Evolutionary conservation across 2,329 filamentous ascomycete species (phyloP).

Genomic region (Colletotrichum sp.): DNA sequence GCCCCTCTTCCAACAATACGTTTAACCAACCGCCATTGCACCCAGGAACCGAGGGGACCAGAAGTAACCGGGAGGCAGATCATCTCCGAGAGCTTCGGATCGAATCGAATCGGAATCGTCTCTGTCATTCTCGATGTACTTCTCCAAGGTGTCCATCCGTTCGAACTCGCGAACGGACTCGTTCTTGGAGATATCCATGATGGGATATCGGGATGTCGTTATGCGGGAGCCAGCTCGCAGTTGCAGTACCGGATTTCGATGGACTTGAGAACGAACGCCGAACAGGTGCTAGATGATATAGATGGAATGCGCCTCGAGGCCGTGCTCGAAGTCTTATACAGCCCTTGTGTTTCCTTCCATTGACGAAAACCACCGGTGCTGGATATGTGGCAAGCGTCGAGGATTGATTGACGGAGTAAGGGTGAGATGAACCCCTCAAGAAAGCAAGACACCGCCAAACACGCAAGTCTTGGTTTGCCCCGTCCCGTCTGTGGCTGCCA

Average conservation of each 20-base stretch:
- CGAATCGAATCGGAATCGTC: slow-evolving; percentile 37
- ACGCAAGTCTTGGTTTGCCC: background rate
- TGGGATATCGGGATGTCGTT: background rate
- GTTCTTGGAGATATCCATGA: slow-evolving; percentile 24
- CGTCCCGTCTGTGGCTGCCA: background rate
- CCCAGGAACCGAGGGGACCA: slow-evolving; percentile 38
- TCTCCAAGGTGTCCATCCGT: background rate
- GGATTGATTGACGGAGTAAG: background rate
- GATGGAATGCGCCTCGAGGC: background rate
- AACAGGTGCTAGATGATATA: background rate
- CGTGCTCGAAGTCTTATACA: slow-evolving; percentile 7
- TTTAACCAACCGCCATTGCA: slow-evolving; percentile 30
- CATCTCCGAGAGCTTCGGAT: slow-evolving; percentile 36
- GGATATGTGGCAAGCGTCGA: background rate
- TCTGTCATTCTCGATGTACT: slow-evolving; percentile 18
- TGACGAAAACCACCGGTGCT: background rate
- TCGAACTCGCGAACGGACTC: slow-evolving; percentile 19
- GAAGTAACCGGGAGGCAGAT: slow-evolving; percentile 41
- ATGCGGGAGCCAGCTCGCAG: slow-evolving; percentile 8
- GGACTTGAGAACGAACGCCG: background rate
- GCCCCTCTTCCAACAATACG: background rate
- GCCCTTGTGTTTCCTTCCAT: background rate
- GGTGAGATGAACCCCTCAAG: slow-evolving; percentile 6
- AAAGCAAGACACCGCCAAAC: background rate
- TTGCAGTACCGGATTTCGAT: background rate